Evolutionary conservation across 345 rosid species (phyloP).

Genomic region (Citrus medica): DNA sequence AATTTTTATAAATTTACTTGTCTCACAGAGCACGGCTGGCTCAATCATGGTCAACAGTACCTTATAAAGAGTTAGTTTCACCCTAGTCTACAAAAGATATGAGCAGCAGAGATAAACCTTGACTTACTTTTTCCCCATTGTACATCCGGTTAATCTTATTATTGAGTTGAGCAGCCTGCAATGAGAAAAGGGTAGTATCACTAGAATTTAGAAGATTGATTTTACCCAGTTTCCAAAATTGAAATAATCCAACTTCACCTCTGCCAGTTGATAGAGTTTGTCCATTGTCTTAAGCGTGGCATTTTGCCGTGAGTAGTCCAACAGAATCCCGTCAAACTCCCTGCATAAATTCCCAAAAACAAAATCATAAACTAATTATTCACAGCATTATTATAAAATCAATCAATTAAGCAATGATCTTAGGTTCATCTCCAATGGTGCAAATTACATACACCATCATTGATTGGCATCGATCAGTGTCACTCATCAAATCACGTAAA

Average conservation of each 20-base stretch:
- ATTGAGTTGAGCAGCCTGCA: slow-evolving; percentile 72
- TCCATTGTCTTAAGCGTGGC: slow-evolving; percentile 62
- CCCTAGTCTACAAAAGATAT: not conserved
- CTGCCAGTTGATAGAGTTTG: slow-evolving; percentile 70
- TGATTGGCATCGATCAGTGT: slow-evolving; percentile 57
- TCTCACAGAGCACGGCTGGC: not conserved
- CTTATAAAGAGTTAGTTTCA: not conserved
- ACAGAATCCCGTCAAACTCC: slow-evolving; percentile 66
- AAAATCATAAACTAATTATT: not conserved
- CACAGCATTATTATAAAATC: not conserved
- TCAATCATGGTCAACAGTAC: not conserved
- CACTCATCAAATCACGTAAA: slow-evolving; percentile 77
- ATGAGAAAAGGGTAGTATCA: not conserved
- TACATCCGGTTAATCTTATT: slow-evolving; percentile 76
- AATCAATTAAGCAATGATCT: not conserved
- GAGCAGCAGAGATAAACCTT: not conserved
- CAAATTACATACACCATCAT: slow-evolving; percentile 62
- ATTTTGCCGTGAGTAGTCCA: slow-evolving; percentile 81
- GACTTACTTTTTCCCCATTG: slow-evolving; percentile 79
- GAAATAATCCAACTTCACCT: slow-evolving; percentile 40
- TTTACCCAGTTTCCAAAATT: not conserved
- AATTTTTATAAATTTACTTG: not conserved
- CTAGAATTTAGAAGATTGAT: not conserved
- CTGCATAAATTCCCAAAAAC: slow-evolving; percentile 25
- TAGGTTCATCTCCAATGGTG: not conserved